These are phyloP conservation scores for Sesbania bispinosa DNA, from an alignment of 306 rosid genomes.

Conservation along the genomic window DNA sequence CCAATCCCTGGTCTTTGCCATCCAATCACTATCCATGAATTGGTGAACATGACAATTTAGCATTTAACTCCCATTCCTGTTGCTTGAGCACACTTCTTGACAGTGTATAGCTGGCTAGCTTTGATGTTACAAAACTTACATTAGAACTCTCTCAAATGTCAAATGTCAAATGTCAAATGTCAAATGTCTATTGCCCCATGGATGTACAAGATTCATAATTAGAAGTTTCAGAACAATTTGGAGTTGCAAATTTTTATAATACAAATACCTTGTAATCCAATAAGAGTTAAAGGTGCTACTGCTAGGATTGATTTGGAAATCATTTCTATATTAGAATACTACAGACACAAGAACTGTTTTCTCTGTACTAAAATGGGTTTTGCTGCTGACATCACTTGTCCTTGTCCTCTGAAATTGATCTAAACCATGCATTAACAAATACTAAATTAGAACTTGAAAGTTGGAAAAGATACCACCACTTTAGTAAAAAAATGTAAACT, in stretches of 20 bases:
- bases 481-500: constrained; percentile 7
- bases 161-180: too few species aligned
- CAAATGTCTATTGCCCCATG: background rate
- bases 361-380: background rate
- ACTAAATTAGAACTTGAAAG: background rate
- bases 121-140: background rate
- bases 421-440: constrained; percentile 8
- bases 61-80: background rate
- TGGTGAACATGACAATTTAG: constrained; percentile 30
- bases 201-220: background rate
- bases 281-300: background rate
- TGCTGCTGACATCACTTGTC: constrained; percentile 29
- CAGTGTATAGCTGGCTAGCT: too few species aligned
- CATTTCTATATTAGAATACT: background rate
- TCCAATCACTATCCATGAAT: constrained; percentile 52
- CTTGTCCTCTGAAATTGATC: constrained; percentile 2
- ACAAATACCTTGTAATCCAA: too few species aligned
- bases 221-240: too few species aligned
- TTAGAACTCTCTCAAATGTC: too few species aligned
- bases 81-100: too few species aligned
- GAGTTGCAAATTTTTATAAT: background rate
- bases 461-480: constrained; percentile 5
- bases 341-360: background rate
- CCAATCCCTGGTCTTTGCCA: constrained; percentile 52
- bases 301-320: background rate